Conservation (phyloP, 2,329 filamentous ascomycete species). For the Cladosporium sp. region DNA sequence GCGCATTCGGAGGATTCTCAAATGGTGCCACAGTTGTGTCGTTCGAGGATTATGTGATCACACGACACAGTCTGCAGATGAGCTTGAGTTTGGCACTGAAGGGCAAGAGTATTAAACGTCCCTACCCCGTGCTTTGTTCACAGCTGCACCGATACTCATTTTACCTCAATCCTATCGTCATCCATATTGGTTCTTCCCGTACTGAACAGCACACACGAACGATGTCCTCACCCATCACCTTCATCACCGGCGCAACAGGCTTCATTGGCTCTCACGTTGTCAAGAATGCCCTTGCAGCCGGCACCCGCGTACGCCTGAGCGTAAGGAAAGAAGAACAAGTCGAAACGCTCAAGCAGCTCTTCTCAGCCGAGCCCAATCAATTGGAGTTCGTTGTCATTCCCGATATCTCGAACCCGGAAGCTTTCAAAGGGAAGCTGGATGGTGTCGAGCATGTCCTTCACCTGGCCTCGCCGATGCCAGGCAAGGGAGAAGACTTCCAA, state of each 20-base stretch:
- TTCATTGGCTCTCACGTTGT: conserved; percentile 36
- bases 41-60: not conserved
- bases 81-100: not conserved
- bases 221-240: conserved; percentile 23
- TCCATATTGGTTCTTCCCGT: no score
- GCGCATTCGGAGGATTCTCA: not conserved
- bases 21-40: not conserved
- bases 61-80: not conserved
- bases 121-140: not conserved
- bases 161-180: no score
- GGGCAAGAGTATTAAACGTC: not conserved
- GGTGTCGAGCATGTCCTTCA: conserved; percentile 36
- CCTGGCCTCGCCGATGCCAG: conserved; percentile 36
- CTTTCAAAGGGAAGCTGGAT: conserved; percentile 27
- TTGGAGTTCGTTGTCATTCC: conserved; percentile 27
- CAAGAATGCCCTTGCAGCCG: conserved; percentile 26
- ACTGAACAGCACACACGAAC: not conserved
- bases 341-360: conserved; percentile 1
- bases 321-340: conserved; percentile 25
- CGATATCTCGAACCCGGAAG: conserved; percentile 23
- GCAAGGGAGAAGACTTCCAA: conserved; percentile 24
- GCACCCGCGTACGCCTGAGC: conserved; percentile 27
- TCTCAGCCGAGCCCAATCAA: not conserved
- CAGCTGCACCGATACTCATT: not conserved
- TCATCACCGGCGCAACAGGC: conserved; percentile 35